These are phyloP conservation scores for Helianthus annuus DNA, from an alignment of 129 eudicot genomes.

Conservation along the genomic window DNA sequence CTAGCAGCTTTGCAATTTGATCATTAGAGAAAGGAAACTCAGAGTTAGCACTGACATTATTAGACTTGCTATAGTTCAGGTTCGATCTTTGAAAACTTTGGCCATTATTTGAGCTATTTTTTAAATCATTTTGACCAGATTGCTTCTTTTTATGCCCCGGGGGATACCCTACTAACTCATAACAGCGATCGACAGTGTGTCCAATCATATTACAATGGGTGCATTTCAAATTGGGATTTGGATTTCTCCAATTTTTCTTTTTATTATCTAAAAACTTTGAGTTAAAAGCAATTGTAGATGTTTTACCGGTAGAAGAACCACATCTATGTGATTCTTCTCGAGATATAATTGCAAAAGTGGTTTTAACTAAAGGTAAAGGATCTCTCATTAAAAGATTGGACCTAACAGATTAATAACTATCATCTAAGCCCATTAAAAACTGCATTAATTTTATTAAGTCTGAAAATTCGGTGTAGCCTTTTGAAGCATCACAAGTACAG, in stretches of 20 bases:
- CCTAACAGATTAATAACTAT: too few species aligned
- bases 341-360: background rate
- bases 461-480: too few species aligned
- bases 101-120: background rate
- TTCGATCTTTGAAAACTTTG: background rate
- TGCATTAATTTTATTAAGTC: too few species aligned
- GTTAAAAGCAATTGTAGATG: background rate
- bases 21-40: background rate
- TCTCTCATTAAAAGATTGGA: too few species aligned
- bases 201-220: background rate
- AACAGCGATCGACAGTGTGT: background rate
- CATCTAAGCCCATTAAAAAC: too few species aligned
- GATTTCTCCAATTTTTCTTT: background rate
- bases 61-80: background rate
- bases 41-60: background rate
- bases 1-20: too few species aligned
- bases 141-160: background rate
- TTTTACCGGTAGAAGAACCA: background rate
- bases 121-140: background rate
- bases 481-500: too few species aligned
- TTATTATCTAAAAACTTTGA: background rate
- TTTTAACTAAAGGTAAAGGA: too few species aligned
- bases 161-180: background rate
- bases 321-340: too few species aligned
- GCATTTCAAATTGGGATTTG: background rate